phyloP scores from a whole-genome alignment of 306 rosid species.

The Sechiopsis laciniata region DNA sequence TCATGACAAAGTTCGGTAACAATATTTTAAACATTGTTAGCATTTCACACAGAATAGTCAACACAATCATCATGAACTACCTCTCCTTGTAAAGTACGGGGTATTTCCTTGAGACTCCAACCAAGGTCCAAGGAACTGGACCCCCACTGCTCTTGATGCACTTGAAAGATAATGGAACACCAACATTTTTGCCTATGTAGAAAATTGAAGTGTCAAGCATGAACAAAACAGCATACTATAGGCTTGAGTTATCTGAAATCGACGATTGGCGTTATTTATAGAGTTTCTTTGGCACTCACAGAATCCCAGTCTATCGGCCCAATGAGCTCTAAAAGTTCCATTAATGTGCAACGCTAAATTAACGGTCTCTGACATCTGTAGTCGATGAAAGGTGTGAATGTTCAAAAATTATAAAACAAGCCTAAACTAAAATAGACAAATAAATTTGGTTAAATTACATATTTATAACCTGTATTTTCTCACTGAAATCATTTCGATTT shows the following conservation, averaged over 20 bases:
- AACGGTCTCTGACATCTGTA: conserved; percentile 56
- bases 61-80: conserved; percentile 33
- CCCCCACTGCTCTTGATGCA: conserved; percentile 79
- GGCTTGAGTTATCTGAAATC: conserved; percentile 17
- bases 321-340: conserved; percentile 88
- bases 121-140: conserved; percentile 68
- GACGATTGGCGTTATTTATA: conserved; percentile 17
- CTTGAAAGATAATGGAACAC: conserved; percentile 78
- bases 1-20: conserved; percentile 20
- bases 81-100: conserved; percentile 84
- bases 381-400: conserved; percentile 32
- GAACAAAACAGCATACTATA: conserved; percentile 18
- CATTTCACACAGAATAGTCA: conserved; percentile 17
- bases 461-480: not conserved
- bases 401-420: not conserved
- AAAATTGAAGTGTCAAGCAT: conserved; percentile 25
- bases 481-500: not conserved
- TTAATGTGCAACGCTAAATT: conserved; percentile 66
- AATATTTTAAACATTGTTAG: not conserved
- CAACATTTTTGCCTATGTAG: conserved; percentile 49
- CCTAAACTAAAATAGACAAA: not conserved
- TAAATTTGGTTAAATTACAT: not conserved
- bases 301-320: conserved; percentile 81
- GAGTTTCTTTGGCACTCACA: conserved; percentile 42
- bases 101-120: conserved; percentile 68